These are phyloP conservation scores for Quercus cerris DNA, from an alignment of 306 rosid genomes.

Conservation along the genomic window DNA sequence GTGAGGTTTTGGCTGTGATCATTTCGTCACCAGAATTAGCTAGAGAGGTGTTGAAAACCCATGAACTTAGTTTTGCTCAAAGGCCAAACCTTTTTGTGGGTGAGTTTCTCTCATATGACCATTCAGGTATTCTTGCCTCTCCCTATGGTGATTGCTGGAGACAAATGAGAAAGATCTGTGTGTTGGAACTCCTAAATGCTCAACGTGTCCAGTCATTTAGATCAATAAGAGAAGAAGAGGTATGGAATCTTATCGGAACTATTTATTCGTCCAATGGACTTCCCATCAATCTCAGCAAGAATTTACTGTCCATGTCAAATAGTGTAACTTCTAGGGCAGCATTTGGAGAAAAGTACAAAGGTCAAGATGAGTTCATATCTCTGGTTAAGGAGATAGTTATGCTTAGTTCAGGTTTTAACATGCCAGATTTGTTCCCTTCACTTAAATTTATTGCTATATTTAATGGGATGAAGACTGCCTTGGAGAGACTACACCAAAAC, in stretches of 20 bases:
- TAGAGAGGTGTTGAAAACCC: conserved; percentile 24
- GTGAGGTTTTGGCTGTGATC: conserved; percentile 8
- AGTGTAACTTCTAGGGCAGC: conserved; percentile 8
- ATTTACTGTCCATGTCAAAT: not conserved
- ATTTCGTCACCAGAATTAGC: conserved; percentile 32
- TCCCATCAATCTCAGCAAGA: not conserved
- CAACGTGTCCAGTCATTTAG: conserved; percentile 22
- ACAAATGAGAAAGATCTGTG: not conserved
- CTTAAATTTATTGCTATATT: conserved; percentile 10
- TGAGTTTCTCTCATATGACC: not conserved
- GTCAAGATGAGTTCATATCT: conserved; percentile 8
- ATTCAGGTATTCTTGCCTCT: not conserved
- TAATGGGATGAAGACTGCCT: conserved; percentile 4
- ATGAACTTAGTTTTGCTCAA: conserved; percentile 25
- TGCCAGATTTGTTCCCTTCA: conserved; percentile 28
- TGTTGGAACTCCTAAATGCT: not conserved
- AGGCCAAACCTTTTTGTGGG: conserved; percentile 7
- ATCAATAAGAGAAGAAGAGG: conserved; percentile 13
- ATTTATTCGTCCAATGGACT: not conserved
- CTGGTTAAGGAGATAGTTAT: not conserved
- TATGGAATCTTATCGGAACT: not conserved
- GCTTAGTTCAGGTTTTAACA: not conserved
- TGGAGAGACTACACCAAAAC: not conserved
- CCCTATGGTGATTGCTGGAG: conserved; percentile 26
- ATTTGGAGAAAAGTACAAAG: conserved; percentile 17